phyloP scores from a whole-genome alignment of 257 asterid species.

The Eustoma russellianum region DNA sequence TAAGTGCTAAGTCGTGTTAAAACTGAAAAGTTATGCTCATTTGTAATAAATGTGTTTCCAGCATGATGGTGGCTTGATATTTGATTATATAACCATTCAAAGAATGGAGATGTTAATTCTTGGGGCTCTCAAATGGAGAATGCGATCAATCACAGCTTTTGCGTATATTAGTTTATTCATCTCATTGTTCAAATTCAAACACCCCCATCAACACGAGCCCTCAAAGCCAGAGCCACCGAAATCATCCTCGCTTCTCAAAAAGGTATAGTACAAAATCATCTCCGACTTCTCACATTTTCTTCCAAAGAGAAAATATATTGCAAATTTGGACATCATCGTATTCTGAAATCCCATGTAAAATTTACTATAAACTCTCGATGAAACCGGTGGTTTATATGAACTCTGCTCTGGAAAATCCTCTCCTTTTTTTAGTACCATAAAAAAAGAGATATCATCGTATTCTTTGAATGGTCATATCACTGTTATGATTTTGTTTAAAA shows the following conservation, averaged over 20 bases:
- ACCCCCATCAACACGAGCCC: conserved; percentile 27
- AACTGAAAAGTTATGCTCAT: no score
- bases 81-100: conserved; percentile 27
- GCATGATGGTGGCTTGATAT: conserved; percentile 27
- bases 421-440: no score
- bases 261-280: conserved; percentile 24
- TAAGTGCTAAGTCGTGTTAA: no score
- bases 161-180: conserved; percentile 41
- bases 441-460: no score
- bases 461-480: no score
- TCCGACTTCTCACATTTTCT: background rate
- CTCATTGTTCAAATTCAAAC: conserved; percentile 28
- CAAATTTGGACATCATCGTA: background rate
- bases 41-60: background rate
- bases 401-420: no score
- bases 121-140: conserved; percentile 64
- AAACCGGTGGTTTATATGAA: no score
- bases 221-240: conserved; percentile 42
- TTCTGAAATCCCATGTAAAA: background rate
- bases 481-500: no score
- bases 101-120: conserved; percentile 62
- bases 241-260: conserved; percentile 42
- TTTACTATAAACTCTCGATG: no score
- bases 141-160: conserved; percentile 61
- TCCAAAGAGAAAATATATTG: no score